Conservation (phyloP, 331 rosid genomes). For the Dryas integrifolia region DNA sequence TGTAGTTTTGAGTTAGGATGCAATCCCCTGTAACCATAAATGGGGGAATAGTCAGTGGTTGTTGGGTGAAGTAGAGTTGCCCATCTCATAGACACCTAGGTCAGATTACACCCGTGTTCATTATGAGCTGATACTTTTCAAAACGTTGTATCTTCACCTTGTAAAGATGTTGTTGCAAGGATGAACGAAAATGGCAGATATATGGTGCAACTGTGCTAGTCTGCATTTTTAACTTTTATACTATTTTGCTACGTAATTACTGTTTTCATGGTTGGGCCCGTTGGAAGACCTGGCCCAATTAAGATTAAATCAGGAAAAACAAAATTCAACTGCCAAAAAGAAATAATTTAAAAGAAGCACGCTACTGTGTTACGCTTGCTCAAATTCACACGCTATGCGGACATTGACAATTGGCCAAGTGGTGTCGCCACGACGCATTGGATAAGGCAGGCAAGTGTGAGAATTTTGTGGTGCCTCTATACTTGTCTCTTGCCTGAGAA, state of each 20-base stretch:
- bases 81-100: conserved; percentile 36
- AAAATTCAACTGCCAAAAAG: too few species aligned
- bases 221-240: neutral
- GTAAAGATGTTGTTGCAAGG: conserved; percentile 7
- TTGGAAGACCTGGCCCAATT: neutral
- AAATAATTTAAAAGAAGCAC: too few species aligned
- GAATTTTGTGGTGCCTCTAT: too few species aligned
- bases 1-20: conserved; percentile 20
- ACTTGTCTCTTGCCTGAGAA: too few species aligned
- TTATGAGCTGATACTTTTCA: neutral
- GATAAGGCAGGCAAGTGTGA: too few species aligned
- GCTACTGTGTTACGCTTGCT: too few species aligned
- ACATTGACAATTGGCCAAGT: too few species aligned
- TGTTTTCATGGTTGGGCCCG: too few species aligned
- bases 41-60: conserved; percentile 24
- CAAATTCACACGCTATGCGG: too few species aligned
- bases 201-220: neutral
- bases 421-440: too few species aligned
- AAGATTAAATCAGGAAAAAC: neutral
- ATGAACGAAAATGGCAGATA: neutral
- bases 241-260: neutral
- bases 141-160: neutral
- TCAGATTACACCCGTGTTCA: neutral
- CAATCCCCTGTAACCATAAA: conserved; percentile 15
- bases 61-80: conserved; percentile 30